phyloP scores from a whole-genome alignment of 148 eudicot genomes.

The Vaccinium macrocarpon region DNA sequence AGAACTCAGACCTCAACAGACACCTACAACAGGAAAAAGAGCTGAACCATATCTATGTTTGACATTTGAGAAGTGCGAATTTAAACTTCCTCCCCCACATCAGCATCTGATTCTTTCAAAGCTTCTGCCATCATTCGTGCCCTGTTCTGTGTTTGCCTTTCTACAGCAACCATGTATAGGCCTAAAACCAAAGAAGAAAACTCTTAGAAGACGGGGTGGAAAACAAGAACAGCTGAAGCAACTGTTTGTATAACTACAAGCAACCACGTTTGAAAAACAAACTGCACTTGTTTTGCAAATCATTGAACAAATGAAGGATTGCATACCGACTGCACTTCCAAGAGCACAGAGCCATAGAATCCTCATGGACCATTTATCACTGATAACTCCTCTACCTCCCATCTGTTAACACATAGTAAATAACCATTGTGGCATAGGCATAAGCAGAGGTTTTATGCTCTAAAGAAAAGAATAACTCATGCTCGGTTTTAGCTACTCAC shows the following conservation, averaged over 20 bases:
- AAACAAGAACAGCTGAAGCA: background rate
- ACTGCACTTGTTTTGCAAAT: background rate
- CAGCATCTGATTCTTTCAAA: constrained; percentile 27
- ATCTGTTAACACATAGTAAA: constrained; percentile 24
- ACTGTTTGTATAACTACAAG: background rate
- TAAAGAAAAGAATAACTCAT: background rate
- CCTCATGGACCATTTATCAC: constrained; percentile 89
- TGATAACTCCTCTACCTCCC: constrained; percentile 63
- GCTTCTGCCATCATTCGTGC: constrained; percentile 52
- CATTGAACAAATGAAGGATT: background rate
- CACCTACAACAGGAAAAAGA: background rate
- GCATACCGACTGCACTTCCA: constrained; percentile 75
- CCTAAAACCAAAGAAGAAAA: constrained; percentile 32
- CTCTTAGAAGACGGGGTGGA: background rate
- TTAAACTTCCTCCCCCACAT: constrained; percentile 24
- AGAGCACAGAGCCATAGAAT: constrained; percentile 76
- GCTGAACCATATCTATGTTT: background rate
- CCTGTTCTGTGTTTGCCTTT: constrained; percentile 66
- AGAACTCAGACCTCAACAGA: background rate
- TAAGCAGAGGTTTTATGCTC: background rate
- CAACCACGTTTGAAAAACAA: background rate
- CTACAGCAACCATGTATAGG: constrained; percentile 76
- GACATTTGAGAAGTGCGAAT: background rate
- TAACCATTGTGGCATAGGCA: background rate
- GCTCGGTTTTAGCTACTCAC: background rate